Evolutionary conservation across 2,329 filamentous ascomycete genomes (phyloP).

Genomic region (Ophiostoma ips): DNA sequence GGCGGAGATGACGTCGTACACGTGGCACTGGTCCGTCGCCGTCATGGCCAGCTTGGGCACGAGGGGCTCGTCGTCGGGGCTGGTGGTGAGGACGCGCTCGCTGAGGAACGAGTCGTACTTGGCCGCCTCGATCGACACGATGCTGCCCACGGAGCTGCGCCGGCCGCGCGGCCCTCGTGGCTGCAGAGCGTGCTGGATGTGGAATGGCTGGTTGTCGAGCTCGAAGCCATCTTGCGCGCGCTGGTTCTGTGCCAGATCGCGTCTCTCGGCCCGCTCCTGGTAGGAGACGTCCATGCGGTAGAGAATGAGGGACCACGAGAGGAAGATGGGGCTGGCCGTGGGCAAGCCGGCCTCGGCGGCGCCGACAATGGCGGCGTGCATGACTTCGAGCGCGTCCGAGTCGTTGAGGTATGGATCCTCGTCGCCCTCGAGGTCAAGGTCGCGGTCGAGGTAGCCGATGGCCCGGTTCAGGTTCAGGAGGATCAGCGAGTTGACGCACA

Average conservation of each 20-base stretch:
- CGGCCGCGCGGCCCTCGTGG: slow-evolving; percentile 29
- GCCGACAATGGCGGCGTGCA: slow-evolving; percentile 57
- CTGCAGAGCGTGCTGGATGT: slow-evolving; percentile 9
- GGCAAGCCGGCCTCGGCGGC: slow-evolving; percentile 42
- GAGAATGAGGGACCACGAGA: slow-evolving; percentile 70
- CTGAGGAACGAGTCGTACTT: slow-evolving; percentile 45
- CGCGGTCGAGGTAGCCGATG: slow-evolving; percentile 40
- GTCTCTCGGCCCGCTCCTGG: slow-evolving; percentile 44
- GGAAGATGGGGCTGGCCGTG: slow-evolving; percentile 57
- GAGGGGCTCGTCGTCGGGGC: slow-evolving; percentile 25
- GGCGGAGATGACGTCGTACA: slow-evolving; percentile 38
- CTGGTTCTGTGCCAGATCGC: slow-evolving; percentile 44
- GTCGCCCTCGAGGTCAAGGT: slow-evolving; percentile 27
- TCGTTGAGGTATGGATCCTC: slow-evolving; percentile 53
- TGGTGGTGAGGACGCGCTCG: slow-evolving; percentile 26
- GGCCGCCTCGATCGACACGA: slow-evolving; percentile 46
- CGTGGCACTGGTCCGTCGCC: slow-evolving; percentile 35
- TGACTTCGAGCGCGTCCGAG: slow-evolving; percentile 51
- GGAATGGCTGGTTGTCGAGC: slow-evolving; percentile 25
- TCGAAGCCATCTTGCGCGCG: slow-evolving; percentile 44
- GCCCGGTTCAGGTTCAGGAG: slow-evolving; percentile 54
- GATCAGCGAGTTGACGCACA: slow-evolving; percentile 55
- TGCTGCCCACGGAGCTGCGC: slow-evolving; percentile 47
- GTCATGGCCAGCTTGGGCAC: slow-evolving; percentile 36
- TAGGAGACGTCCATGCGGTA: slow-evolving; percentile 53